A percentile compares a stretch with the other conserved stretches of the same genome.
Evolutionary conservation across 805 yeast genomes (phyloP).

Genomic region (Huiozyma naganishii): DNA sequence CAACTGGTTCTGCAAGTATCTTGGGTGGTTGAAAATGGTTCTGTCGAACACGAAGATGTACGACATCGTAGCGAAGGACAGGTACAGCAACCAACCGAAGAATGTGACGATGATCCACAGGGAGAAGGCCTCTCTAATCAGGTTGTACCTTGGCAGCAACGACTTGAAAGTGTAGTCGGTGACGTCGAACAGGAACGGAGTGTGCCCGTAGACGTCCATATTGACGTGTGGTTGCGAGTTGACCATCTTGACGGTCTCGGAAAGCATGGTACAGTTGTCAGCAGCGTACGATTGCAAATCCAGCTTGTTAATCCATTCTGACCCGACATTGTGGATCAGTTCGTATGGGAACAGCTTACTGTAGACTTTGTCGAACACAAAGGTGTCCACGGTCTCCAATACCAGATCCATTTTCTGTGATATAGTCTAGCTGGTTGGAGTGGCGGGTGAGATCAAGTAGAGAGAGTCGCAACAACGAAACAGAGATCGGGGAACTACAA

Average conservation of each 20-base stretch:
- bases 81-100: constrained; percentile 81
- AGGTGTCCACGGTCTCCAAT: constrained; percentile 69
- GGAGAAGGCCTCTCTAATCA: constrained; percentile 60
- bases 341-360: constrained; percentile 57
- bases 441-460: too few species aligned
- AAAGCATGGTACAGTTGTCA: constrained; percentile 17
- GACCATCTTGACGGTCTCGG: constrained; percentile 9
- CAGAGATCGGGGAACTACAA: too few species aligned
- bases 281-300: constrained; percentile 7
- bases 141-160: constrained; percentile 56
- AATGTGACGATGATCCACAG: constrained; percentile 59
- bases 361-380: constrained; percentile 60
- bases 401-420: constrained; percentile 68
- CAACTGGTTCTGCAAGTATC: constrained; percentile 91
- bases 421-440: too few species aligned
- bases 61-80: constrained; percentile 64
- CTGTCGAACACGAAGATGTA: constrained; percentile 76
- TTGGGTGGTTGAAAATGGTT: constrained; percentile 87
- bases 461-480: too few species aligned
- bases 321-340: constrained; percentile 17
- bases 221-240: constrained; percentile 4
- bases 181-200: constrained; percentile 49
- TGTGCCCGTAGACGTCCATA: constrained; percentile 41
- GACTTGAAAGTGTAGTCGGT: constrained; percentile 54
- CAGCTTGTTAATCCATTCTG: neutral